Evolutionary conservation across 345 rosid species (phyloP).

Genomic region (Bruguiera sexangula): DNA sequence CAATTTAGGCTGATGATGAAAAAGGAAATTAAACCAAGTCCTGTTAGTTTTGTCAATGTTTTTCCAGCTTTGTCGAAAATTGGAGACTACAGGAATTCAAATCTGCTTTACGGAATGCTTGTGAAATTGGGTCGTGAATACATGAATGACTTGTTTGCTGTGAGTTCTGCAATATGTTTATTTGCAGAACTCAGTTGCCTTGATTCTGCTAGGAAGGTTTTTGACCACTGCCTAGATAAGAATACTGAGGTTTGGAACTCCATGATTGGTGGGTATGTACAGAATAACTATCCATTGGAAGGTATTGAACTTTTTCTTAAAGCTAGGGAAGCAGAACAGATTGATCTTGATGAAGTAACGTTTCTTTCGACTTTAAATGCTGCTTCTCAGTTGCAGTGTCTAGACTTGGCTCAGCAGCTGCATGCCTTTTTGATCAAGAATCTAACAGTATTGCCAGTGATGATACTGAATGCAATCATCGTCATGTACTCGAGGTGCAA

Average conservation of each 20-base stretch:
- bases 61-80: constrained; percentile 62
- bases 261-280: constrained; percentile 67
- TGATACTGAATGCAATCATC: constrained; percentile 56
- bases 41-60: constrained; percentile 74
- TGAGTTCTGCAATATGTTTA: constrained; percentile 64
- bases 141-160: constrained; percentile 62
- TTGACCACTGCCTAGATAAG: constrained; percentile 52
- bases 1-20: constrained; percentile 62
- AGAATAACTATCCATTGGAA: constrained; percentile 42
- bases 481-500: constrained; percentile 83
- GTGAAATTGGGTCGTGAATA: constrained; percentile 57
- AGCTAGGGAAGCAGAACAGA: constrained; percentile 47
- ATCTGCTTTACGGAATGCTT: constrained; percentile 60
- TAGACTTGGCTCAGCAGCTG: constrained; percentile 54
- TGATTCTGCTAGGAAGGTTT: constrained; percentile 60
- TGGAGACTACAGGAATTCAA: constrained; percentile 45
- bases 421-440: constrained; percentile 69
- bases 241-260: constrained; percentile 84
- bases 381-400: constrained; percentile 63
- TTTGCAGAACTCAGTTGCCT: constrained; percentile 65
- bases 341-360: constrained; percentile 58
- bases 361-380: constrained; percentile 58
- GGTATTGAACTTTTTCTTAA: constrained; percentile 57
- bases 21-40: constrained; percentile 59
- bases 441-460: constrained; percentile 39